Conservation (phyloP, 208 protist genomes). For the Leishmania arabica region DNA sequence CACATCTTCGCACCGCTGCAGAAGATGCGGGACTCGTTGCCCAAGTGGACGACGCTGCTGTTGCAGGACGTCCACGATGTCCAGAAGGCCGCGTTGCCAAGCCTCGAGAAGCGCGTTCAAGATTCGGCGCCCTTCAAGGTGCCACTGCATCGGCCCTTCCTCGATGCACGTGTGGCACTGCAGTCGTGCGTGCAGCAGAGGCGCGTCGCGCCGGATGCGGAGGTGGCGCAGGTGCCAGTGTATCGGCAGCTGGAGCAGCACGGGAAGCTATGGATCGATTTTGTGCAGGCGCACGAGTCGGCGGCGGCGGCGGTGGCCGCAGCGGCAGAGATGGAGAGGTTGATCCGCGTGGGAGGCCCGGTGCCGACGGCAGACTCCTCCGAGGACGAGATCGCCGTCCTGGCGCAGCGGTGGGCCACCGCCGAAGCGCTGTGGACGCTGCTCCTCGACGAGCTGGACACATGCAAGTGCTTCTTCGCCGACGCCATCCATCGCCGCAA, state of each 20-base stretch:
- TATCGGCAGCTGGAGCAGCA: constrained; percentile 23
- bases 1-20: constrained; percentile 70
- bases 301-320: not conserved
- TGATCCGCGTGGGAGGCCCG: not conserved
- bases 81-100: constrained; percentile 46
- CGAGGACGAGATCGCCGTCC: constrained; percentile 1
- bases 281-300: constrained; percentile 14
- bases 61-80: constrained; percentile 48
- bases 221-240: constrained; percentile 24
- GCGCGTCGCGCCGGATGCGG: constrained; percentile 23
- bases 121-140: constrained; percentile 49
- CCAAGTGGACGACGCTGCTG: constrained; percentile 54
- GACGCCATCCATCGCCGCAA: constrained; percentile 10
- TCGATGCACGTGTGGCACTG: constrained; percentile 45
- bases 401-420: constrained; percentile 24
- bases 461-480: constrained; percentile 39
- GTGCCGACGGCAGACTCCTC: not conserved
- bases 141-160: constrained; percentile 62
- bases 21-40: constrained; percentile 42
- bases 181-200: constrained; percentile 29
- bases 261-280: constrained; percentile 9
- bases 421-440: constrained; percentile 59
- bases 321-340: not conserved
- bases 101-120: constrained; percentile 49
- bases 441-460: constrained; percentile 57